Base-by-base conservation (phyloP, 1,139 yeast genomes). In the Suhomyces coccinellae region DNA sequence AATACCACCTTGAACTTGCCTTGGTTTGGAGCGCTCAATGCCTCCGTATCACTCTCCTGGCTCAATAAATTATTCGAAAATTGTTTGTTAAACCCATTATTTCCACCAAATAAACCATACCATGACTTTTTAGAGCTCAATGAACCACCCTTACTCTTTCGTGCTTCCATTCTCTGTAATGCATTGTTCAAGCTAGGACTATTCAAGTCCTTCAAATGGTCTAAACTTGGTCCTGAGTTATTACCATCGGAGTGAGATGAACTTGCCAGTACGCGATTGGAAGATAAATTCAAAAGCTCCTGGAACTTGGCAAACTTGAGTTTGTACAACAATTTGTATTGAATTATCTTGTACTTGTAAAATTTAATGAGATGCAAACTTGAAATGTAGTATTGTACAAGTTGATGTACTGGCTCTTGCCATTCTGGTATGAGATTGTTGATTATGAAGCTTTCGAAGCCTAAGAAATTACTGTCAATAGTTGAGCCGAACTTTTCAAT, bases 61-160 rank as follows among this genome's bases (percentile, higher is more conserved):
- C 17, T 30, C 33, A 46, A 15, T 20, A 46, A 39, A 12, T 41
- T 38, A 8, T 43, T 33, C 2, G 49, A 46, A 36, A 47, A 53
- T 35, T 45, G 52, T 32, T 51, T 53, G 30, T 45, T 47, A 34
- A 51, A 52, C 3, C 56, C 55, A 33, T 60, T 62, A 43, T 59
- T 65, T 3, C 78, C 79, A 2, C 79, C 79, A 56, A 74, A 74
- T 11, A 74, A 55, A 9, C 77, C 77, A 50, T 73, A 73, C 79
- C 79, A 74, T 22, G 75, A 64, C 46, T 70, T 66, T 49, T 71
- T 71, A 8, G 56, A 46, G 5, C 46, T 33, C 34, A 56, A 51
- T 3, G 52, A 41, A 7, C 51, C 57, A 27, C 52, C 57, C 45
- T 55, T 59, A 49, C 57, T 54, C 52, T 63, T 65, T 38, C 61